Base-by-base conservation (phyloP, 345 rosid genomes). In the Reutealis trisperma region DNA sequence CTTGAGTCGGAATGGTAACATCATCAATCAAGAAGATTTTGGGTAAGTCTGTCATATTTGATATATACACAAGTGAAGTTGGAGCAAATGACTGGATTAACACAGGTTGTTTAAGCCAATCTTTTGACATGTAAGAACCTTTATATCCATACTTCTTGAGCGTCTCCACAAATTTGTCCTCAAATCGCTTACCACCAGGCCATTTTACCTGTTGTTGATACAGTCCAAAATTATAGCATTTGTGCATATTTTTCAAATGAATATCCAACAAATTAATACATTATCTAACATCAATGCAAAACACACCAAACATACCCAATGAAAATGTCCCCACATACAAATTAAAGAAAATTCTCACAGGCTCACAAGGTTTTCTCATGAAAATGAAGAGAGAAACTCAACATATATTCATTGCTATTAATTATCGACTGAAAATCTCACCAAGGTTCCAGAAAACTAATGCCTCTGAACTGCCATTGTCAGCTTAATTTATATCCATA, bases 71-170 rank as follows among this genome's bases (percentile, higher is more conserved):
- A 11, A 95, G 93, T 9, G 98, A 93, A 74, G 91, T 93, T 71
- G 98, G 96, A 66, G 98, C 98, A 73, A 96, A 93, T 12, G 99
- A 96, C 87, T 96, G 99, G 75, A 96, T 92, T 74, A 96, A 93
- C 15, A 88, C 72, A 11, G 98, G 99, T 61, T 92, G 88, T 68
- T 90, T 92, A 79, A 84, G 75, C 99, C 99, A 96, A 58, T 91
- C 84, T 75, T 92, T 32, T 11, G 97, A 96, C 94, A 90, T 47
- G 72, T 92, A 96, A 68, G 97, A 65, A 70, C 99, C 99, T 65
- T 72, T 83, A 80, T 93, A 96, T 65, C 95, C 93, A 72, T 93
- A 92, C 79, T 92, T 96, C 81, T 87, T 44, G n/a, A 96, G 87
- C 21, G 88, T 88, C 78, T 82, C 87, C 80, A 93, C 90, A 78